phyloP scores from a whole-genome alignment of 768 basidiomycete genomes.

The Leccinum disarticulatum region DNA sequence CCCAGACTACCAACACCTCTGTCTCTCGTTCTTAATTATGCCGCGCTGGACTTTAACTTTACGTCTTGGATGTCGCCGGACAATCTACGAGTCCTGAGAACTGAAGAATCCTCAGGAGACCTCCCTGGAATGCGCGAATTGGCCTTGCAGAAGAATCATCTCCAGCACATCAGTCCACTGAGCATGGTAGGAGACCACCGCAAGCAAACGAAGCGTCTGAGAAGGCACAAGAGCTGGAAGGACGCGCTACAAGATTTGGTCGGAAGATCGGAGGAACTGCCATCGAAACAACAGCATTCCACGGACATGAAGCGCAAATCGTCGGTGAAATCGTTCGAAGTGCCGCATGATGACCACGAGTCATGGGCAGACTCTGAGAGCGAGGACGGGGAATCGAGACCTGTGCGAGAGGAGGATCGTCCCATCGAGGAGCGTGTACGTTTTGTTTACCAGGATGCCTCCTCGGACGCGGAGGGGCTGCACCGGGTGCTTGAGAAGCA shows the following conservation, averaged over 20 bases:
- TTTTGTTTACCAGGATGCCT: slow-evolving; percentile 43
- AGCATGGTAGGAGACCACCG: slow-evolving; percentile 83
- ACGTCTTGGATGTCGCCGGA: slow-evolving; percentile 93
- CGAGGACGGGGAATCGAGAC: slow-evolving; percentile 45
- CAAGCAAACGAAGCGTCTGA: slow-evolving; percentile 40
- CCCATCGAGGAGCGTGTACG: slow-evolving; percentile 74
- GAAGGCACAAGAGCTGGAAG: slow-evolving; percentile 58
- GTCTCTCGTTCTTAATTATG: slow-evolving; percentile 85
- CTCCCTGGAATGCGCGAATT: slow-evolving; percentile 69
- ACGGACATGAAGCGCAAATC: slow-evolving; percentile 30
- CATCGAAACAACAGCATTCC: slow-evolving; percentile 18
- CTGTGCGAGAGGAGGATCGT: slow-evolving; percentile 66
- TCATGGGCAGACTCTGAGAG: slow-evolving; percentile 55
- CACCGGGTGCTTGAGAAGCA: slow-evolving; percentile 40
- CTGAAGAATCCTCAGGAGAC: slow-evolving; percentile 84
- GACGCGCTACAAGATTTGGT: slow-evolving; percentile 52
- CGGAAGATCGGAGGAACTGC: slow-evolving; percentile 36
- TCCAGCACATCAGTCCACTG: slow-evolving; percentile 86
- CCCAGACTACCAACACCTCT: slow-evolving; percentile 67
- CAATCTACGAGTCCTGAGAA: slow-evolving; percentile 78
- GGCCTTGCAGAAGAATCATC: slow-evolving; percentile 82
- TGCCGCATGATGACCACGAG: slow-evolving; percentile 44
- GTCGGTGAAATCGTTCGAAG: slow-evolving; percentile 26
- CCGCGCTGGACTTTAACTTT: slow-evolving; percentile 96
- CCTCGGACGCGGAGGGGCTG: slow-evolving; percentile 15